phyloP scores from a whole-genome alignment of 2,329 filamentous ascomycete species.

The Chrysosporium keratinophilum region DNA sequence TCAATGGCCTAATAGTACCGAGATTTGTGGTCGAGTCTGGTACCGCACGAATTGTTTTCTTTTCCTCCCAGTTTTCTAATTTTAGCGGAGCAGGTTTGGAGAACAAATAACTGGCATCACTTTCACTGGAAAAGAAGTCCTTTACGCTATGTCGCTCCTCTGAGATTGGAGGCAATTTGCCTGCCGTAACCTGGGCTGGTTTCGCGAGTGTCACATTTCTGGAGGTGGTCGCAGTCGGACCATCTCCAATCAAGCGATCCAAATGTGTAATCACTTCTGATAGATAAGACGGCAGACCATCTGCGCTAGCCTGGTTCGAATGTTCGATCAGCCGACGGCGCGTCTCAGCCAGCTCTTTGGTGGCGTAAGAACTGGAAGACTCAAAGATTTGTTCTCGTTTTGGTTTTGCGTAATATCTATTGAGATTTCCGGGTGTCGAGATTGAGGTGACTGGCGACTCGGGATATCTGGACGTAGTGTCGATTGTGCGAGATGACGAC shows the following conservation, averaged over 20 bases:
- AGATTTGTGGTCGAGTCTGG: conserved; percentile 41
- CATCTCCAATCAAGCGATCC: conserved; percentile 46
- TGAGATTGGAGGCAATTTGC: conserved; percentile 14
- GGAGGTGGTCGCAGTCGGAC: conserved; percentile 21
- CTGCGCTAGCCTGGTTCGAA: conserved; percentile 36
- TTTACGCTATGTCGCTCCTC: conserved; percentile 11
- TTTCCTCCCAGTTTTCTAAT: conserved; percentile 20
- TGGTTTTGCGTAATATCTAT: conserved; percentile 22
- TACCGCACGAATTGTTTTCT: conserved; percentile 48
- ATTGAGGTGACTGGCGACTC: conserved; percentile 44
- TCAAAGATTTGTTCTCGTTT: conserved; percentile 39
- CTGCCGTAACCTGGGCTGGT: conserved; percentile 13
- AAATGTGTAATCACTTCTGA: conserved; percentile 52
- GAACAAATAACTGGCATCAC: background rate
- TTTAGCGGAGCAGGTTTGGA: conserved; percentile 17
- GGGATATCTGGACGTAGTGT: conserved; percentile 31
- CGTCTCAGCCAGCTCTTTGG: conserved; percentile 48
- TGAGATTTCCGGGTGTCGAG: conserved; percentile 26
- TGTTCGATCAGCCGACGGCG: conserved; percentile 47
- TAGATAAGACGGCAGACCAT: conserved; percentile 41
- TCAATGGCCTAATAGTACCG: conserved; percentile 43
- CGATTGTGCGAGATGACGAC: conserved; percentile 39
- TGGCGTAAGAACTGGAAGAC: conserved; percentile 43
- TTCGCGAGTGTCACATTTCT: conserved; percentile 39
- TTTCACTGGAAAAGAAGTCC: conserved; percentile 7